Evolutionary conservation across 371 early-diverging fungal genomes (phyloP), one percentile per base, ranked within the genome.

Genomic region (Actinomucor elegans): DNA sequence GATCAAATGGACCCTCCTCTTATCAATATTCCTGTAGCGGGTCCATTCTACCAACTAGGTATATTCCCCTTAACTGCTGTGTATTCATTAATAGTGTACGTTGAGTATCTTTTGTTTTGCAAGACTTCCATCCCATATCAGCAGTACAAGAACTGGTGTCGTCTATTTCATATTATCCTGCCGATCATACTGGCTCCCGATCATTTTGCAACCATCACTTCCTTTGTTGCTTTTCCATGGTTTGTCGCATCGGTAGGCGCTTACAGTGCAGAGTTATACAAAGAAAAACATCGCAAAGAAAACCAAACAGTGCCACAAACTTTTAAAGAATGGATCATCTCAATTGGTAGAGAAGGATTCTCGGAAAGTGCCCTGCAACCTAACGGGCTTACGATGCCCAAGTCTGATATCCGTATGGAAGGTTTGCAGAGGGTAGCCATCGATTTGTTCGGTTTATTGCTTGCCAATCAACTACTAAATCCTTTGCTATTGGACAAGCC

Each of bases 81-180:
- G 0, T 54, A 54, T 17, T 12, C 28, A 4, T 20, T n/a, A 2
- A 23, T 20, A 3, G 15, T 37, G 1, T 37, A 20, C 11, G 3
- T 54, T n/a, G 32, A 54, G 18, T 54, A 54, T n/a, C 32, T 31
- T 23, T 14, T 54, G 5, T 46, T n/a, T 23, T 54, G 55, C 15
- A n/a, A 32, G 18, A 46, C 46, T 7, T 29, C 31, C 15, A 37
- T 46, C 18, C 21, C 55, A 5, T 54, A 46, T 31, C 18, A 31
- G 2, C 45, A 46, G 21, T 37, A 37, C 15, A 54, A 54, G 24
- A 18, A 10, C 7, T 36, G 46, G 11, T 27, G 33, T 12, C 9
- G 14, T 14, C 3, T 37, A 0, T 54, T 31, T n/a, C 55, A 54
- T 18, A 7, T 54, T 2, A 8, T 46, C 5, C 14, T 54, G 2